These are phyloP conservation scores for Gautieria morchelliformis DNA, from an alignment of 768 basidiomycete species.

Conservation along the genomic window DNA sequence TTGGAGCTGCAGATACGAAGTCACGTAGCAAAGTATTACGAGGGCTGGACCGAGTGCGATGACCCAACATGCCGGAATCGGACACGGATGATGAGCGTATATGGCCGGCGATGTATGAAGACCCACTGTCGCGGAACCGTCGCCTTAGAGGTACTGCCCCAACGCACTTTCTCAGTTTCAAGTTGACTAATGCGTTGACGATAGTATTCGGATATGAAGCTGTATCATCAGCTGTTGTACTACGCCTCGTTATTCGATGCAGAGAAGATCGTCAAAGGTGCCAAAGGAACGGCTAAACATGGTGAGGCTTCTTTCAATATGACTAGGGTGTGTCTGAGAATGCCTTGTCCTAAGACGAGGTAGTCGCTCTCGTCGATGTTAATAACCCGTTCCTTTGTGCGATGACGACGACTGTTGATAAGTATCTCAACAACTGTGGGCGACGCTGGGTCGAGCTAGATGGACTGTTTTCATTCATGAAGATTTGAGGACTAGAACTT, in stretches of 20 bases:
- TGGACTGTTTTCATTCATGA: constrained; percentile 77
- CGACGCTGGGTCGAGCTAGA: constrained; percentile 83
- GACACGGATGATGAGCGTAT: constrained; percentile 92
- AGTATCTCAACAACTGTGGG: constrained; percentile 81
- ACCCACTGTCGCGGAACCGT: constrained; percentile 62
- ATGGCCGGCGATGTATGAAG: constrained; percentile 73
- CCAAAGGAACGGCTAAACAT: constrained; percentile 36
- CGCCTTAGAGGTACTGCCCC: constrained; percentile 50
- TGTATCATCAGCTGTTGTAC: constrained; percentile 89
- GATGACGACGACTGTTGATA: constrained; percentile 53
- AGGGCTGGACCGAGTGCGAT: constrained; percentile 82
- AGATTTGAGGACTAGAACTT: constrained; percentile 26
- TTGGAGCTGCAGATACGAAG: constrained; percentile 79
- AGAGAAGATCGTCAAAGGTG: constrained; percentile 47
- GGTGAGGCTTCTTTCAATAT: constrained; percentile 8
- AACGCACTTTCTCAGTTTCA: neutral
- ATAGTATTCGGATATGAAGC: constrained; percentile 73
- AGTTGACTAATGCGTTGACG: constrained; percentile 8
- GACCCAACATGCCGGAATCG: constrained; percentile 75
- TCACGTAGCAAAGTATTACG: constrained; percentile 74
- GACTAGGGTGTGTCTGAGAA: neutral
- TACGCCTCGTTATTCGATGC: constrained; percentile 70
- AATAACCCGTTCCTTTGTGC: constrained; percentile 43
- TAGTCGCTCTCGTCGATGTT: constrained; percentile 36
- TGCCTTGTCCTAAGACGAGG: constrained; percentile 37